These are phyloP conservation scores for Chlorella variabilis DNA, from an alignment of 163 green algal species.

Conservation along the genomic window DNA sequence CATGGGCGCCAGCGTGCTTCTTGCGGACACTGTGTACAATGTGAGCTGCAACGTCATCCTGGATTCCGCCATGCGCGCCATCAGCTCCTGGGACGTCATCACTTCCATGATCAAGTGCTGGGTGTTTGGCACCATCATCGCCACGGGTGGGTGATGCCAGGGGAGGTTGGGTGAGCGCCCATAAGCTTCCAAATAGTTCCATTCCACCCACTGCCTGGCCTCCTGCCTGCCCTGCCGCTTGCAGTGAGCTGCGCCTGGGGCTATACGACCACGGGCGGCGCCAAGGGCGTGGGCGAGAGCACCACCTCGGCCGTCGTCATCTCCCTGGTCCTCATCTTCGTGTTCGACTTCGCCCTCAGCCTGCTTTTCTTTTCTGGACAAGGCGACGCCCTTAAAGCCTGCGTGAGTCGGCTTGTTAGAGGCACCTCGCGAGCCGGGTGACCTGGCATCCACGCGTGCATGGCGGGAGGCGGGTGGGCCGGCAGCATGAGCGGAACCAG, in stretches of 20 bases:
- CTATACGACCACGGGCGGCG: constrained; percentile 97
- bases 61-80: constrained; percentile 82
- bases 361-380: constrained; percentile 93
- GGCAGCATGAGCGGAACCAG: no score
- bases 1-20: constrained; percentile 87
- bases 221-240: no score
- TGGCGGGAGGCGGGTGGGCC: no score
- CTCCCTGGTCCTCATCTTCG: constrained; percentile 93
- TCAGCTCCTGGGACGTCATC: constrained; percentile 91
- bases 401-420: constrained; percentile 19
- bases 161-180: neutral
- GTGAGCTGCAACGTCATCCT: constrained; percentile 96
- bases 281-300: constrained; percentile 98
- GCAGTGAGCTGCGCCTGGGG: constrained; percentile 97
- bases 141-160: constrained; percentile 20
- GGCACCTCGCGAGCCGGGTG: no score
- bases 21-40: constrained; percentile 95
- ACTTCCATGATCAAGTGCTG: constrained; percentile 92
- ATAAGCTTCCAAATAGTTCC: no score
- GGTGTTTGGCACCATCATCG: constrained; percentile 96
- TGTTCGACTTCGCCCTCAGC: constrained; percentile 91
- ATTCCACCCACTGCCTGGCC: no score
- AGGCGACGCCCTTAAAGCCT: constrained; percentile 82
- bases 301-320: constrained; percentile 98
- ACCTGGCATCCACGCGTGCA: no score